Evolutionary conservation across 805 yeast genomes (phyloP), one percentile per base, ranked within the genome.

Genomic region (Hanseniaspora lachancei): DNA sequence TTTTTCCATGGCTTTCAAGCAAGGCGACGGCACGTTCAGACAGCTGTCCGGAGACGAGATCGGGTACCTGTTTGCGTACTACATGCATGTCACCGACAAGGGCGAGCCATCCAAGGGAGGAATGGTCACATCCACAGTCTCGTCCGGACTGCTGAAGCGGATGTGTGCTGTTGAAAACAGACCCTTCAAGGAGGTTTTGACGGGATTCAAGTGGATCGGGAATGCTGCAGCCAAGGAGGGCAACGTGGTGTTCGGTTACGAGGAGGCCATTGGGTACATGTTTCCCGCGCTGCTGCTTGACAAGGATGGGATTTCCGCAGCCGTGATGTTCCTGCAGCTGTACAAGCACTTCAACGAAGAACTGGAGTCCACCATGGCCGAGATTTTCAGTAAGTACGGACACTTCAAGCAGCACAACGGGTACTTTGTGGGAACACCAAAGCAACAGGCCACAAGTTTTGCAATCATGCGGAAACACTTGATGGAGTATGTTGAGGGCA

Each of bases 201-300:
- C 97, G 0, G 98, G 98, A 1, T 91, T 91, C 73, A 91, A 91
- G 70, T 91, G 98, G 98, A 83, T 91, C 39, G 98, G 97, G 3
- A 91, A 91, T 65, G 78, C 80, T 60, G 93, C 96, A 2, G 47
- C 47, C 36, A 44, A 44, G 29, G 27, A 16, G 24, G 59, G 64
- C 0, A 66, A 54, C 4, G 95, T 89, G 1, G 95, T 96, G 0
- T 89, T 91, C 71, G 97, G 86, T 0, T 91, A 77, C 66, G 98
- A 91, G 68, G 98, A 91, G 66, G 97, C 97, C 2, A 84, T 91
- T 60, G 98, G 98, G 1, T 91, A 80, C 70, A 87, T 91, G 97
- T 87, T 89, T 63, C 70, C 79, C 21, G 75, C 79, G 18, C 84
- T 86, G 44, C 67, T 60, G 43, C 88, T 86, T 67, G 98, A 91